phyloP scores from a whole-genome alignment of 2,329 filamentous ascomycete species.

The Cladosporium colombiae region DNA sequence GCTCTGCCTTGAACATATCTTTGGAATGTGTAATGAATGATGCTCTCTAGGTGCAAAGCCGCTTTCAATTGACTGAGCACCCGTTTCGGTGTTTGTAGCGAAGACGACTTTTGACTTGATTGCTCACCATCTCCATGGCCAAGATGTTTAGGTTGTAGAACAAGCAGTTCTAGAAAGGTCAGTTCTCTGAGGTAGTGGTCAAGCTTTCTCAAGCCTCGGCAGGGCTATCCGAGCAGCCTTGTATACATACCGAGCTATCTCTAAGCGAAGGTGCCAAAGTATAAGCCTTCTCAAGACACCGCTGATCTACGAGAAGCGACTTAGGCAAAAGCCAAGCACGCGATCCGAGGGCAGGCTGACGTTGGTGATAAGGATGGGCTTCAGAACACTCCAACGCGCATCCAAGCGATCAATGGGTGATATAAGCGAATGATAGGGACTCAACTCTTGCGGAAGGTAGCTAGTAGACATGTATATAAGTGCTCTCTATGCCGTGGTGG shows the following conservation, averaged over 20 bases:
- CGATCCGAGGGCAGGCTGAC: constrained; percentile 7
- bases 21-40: not conserved
- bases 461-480: not conserved
- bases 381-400: not conserved
- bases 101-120: not conserved
- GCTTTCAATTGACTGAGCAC: not conserved
- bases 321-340: constrained; percentile 1
- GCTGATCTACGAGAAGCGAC: not conserved
- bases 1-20: not conserved
- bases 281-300: not conserved
- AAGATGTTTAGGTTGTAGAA: not conserved
- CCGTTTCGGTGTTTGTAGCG: not conserved
- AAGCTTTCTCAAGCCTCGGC: not conserved
- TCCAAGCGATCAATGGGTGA: not conserved
- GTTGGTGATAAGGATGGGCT: not conserved
- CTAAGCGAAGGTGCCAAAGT: not conserved
- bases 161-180: not conserved
- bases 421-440: not conserved
- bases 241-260: not conserved
- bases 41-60: not conserved
- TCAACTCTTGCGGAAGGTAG: not conserved
- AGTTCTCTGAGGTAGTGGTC: not conserved
- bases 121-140: not conserved
- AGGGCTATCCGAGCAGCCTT: not conserved
- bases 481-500: not conserved